These are phyloP conservation scores for Quercus bicolor DNA, from an alignment of 306 rosid species.

Conservation along the genomic window DNA sequence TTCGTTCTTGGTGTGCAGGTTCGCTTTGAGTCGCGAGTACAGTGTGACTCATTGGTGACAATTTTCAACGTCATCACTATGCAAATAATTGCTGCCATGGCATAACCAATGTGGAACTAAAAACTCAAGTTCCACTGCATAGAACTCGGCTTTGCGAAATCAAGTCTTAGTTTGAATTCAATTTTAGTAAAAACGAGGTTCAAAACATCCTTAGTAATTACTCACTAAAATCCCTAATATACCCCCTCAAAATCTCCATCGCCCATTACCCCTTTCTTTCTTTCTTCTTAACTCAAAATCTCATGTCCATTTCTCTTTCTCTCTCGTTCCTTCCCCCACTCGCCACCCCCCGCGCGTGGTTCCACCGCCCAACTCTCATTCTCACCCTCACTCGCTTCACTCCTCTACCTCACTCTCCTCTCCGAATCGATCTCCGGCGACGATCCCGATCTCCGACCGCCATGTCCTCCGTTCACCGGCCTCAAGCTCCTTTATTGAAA, in stretches of 20 bases:
- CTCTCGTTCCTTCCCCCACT: conserved; percentile 16
- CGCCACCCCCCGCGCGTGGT: conserved; percentile 20
- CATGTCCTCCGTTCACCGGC: conserved; percentile 12
- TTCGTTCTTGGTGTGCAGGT: too few relatives aligned
- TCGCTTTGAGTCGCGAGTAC: too few relatives aligned
- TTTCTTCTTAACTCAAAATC: not conserved
- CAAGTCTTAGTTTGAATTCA: too few relatives aligned
- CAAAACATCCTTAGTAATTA: not conserved
- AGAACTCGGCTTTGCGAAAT: too few relatives aligned
- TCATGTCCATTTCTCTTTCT: conserved; percentile 1
- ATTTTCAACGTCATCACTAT: too few relatives aligned
- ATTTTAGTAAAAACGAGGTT: too few relatives aligned
- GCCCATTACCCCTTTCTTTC: not conserved
- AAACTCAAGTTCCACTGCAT: too few relatives aligned
- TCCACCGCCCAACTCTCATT: conserved; percentile 11
- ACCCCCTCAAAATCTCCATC: not conserved
- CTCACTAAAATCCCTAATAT: not conserved
- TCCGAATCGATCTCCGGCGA: conserved; percentile 9
- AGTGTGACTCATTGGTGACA: too few relatives aligned
- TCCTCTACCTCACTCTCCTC: not conserved
- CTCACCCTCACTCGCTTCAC: not conserved
- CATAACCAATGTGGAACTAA: too few relatives aligned
- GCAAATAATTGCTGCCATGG: accelerated
- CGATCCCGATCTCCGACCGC: conserved; percentile 8
- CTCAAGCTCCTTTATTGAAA: not conserved